phyloP scores from a whole-genome alignment of 148 eudicot species.

The Cornus controversa region DNA sequence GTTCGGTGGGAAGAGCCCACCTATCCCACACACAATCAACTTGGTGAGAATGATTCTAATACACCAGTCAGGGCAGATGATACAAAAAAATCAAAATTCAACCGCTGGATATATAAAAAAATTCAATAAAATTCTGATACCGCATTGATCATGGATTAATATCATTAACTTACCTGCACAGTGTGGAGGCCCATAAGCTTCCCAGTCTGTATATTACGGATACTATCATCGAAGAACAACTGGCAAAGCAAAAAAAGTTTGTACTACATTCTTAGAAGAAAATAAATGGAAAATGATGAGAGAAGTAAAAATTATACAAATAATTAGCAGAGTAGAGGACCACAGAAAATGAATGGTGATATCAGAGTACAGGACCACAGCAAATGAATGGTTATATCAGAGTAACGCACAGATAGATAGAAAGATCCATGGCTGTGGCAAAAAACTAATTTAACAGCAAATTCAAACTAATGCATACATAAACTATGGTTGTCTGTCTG shows the following conservation, averaged over 20 bases:
- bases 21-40: slow-evolving; percentile 25
- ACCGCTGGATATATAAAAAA: neutral
- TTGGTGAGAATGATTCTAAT: neutral
- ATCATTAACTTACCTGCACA: slow-evolving; percentile 56
- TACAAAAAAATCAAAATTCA: neutral
- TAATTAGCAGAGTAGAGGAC: too few relatives aligned
- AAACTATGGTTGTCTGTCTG: too few relatives aligned
- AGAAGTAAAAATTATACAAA: too few relatives aligned
- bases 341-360: too few relatives aligned
- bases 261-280: neutral
- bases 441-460: neutral
- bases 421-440: too few relatives aligned
- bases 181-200: slow-evolving; percentile 64
- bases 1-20: slow-evolving; percentile 67
- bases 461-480: neutral
- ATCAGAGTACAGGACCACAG: too few relatives aligned
- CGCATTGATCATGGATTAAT: neutral
- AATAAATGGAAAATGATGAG: neutral
- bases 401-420: too few relatives aligned
- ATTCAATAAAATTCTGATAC: too few relatives aligned
- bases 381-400: too few relatives aligned
- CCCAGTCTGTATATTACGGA: slow-evolving; percentile 72
- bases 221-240: slow-evolving; percentile 88
- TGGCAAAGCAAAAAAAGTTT: slow-evolving; percentile 24
- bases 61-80: neutral